phyloP scores from a whole-genome alignment of 352 stramenopile genomes.

The Achlya hypogyna region DNA sequence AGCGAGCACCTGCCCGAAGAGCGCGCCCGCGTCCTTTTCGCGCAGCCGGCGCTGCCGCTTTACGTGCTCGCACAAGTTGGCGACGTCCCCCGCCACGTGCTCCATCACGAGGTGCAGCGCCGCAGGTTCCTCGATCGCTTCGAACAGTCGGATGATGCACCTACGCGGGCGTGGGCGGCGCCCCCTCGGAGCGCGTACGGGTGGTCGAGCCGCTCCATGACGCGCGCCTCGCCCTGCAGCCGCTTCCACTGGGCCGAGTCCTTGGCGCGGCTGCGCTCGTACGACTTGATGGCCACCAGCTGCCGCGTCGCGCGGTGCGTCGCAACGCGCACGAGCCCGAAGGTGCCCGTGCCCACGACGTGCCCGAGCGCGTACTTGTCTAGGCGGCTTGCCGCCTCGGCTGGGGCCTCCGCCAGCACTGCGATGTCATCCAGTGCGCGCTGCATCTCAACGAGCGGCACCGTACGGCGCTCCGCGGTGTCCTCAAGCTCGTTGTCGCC shows the following conservation, averaged over 20 bases:
- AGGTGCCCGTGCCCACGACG: conserved; percentile 42
- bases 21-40: conserved; percentile 27
- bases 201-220: conserved; percentile 37
- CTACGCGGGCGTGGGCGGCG: neutral
- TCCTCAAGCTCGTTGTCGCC: too few relatives aligned
- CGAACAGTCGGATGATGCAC: conserved; percentile 38
- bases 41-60: conserved; percentile 27
- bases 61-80: conserved; percentile 38
- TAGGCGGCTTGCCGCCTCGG: neutral
- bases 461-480: neutral
- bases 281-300: conserved; percentile 56
- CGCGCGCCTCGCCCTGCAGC: conserved; percentile 41
- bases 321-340: conserved; percentile 38
- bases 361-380: conserved; percentile 35
- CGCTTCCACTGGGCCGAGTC: conserved; percentile 48
- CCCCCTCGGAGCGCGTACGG: conserved; percentile 9
- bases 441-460: neutral
- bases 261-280: conserved; percentile 19
- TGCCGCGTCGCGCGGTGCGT: conserved; percentile 35
- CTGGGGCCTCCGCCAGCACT: neutral
- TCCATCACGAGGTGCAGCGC: conserved; percentile 53
- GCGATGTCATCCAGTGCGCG: neutral
- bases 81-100: conserved; percentile 24
- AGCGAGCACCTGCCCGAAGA: conserved; percentile 36
- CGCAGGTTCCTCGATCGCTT: conserved; percentile 50